Base-by-base conservation (phyloP, 352 stramenopile genomes). In the Phytophthora tentaculata region DNA sequence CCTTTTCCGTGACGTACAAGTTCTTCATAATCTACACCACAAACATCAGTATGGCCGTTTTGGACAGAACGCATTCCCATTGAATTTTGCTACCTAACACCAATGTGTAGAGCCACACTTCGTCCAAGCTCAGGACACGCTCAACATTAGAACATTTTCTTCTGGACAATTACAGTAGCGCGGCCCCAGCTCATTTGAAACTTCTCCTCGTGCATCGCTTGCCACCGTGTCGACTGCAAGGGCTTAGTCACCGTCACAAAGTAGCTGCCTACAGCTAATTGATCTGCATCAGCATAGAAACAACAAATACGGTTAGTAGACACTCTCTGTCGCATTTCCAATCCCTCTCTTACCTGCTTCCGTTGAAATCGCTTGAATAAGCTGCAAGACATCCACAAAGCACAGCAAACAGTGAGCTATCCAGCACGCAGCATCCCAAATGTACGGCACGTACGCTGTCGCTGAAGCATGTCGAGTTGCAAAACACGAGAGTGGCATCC, bases 391-490 rank as follows among this genome's bases (percentile, higher is more conserved):
- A 52, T 17, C 20, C 24, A 20, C 20, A 50, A 16, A 20, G 24
- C 20, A 37, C 43, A 29, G 35, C 10, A 19, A 23, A 48, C 17
- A 50, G 13, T 50, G 20, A 50, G 44, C 20, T 3, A 22, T 48
- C n/a, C 16, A 32, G 20, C 16, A 24, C 24, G 32, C 24, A 49
- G 14, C 10, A 3, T n/a, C n/a, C n/a, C 26, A 24, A 12, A 35
- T n/a, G 3, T 35, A 49, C 7, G 17, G 44, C 56, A 49, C 77
- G 43, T 60, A 88, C 82, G 26, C 79, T 88, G 72, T 89, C 82
- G 44, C 80, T 89, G 49, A 90, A 90, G 61, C 82, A 90, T 44
- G 82, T 90, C 55, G 80, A 76, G 57, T 90, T 90, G 67, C 82
- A 90, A 52, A 90, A 82, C 24, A 90, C 73, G 26, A 90, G 61